Conservation (phyloP, 257 asterid species). For the Vinca minor region DNA sequence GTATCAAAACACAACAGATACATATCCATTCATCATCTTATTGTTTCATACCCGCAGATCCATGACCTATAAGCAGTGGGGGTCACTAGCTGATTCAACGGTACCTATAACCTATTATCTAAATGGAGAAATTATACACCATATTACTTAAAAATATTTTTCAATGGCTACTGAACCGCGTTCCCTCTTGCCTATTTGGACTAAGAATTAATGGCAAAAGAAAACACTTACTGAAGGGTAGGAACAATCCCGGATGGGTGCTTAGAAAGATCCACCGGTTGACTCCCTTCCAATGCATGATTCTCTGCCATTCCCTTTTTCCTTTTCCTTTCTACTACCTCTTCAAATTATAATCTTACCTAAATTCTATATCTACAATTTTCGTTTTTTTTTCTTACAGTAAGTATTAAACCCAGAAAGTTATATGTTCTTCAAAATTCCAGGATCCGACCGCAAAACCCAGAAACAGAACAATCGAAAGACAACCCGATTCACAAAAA, state of each 20-base stretch:
- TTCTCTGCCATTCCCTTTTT: conserved; percentile 12
- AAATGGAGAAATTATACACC: too few relatives aligned
- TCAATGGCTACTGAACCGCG: too few relatives aligned
- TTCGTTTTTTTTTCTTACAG: not conserved
- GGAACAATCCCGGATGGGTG: conserved; percentile 30
- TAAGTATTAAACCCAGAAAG: too few relatives aligned
- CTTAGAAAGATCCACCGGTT: conserved; percentile 24
- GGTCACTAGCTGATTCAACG: too few relatives aligned
- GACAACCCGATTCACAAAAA: not conserved
- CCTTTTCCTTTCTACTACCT: not conserved
- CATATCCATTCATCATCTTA: not conserved
- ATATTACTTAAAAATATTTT: not conserved
- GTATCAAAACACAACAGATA: not conserved
- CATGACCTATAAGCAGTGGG: too few relatives aligned
- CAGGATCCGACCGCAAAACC: not conserved
- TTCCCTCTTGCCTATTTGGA: too few relatives aligned
- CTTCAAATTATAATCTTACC: not conserved
- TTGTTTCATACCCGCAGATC: not conserved
- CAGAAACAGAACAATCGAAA: not conserved
- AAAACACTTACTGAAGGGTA: conserved; percentile 27
- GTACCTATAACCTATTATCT: too few relatives aligned
- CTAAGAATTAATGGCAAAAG: too few relatives aligned
- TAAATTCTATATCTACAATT: not conserved
- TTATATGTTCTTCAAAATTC: not conserved
- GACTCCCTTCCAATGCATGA: conserved; percentile 23